A percentile compares a stretch with the other conserved stretches of the same genome.
phyloP scores from a whole-genome alignment of 2,329 filamentous ascomycete genomes.

The Shiraia sp. region DNA sequence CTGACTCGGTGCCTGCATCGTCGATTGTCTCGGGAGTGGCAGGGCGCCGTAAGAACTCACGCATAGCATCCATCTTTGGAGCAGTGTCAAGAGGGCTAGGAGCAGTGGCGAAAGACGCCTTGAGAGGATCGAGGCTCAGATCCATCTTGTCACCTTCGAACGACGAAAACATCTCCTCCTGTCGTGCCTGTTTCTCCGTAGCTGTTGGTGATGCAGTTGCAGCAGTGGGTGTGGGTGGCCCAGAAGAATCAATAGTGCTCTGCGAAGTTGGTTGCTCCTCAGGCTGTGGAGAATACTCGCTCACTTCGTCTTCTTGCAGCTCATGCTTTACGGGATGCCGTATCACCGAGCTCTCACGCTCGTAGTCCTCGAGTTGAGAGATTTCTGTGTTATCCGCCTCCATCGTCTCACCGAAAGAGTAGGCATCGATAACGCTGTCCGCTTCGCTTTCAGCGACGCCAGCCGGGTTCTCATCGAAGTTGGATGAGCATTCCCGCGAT shows the following conservation, averaged over 20 bases:
- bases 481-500: conserved; percentile 72
- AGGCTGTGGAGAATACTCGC: conserved; percentile 57
- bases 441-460: conserved; percentile 60
- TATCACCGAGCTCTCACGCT: conserved; percentile 58
- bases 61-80: conserved; percentile 44
- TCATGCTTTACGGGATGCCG: conserved; percentile 52
- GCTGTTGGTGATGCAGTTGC: conserved; percentile 30
- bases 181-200: conserved; percentile 32
- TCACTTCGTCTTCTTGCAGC: conserved; percentile 50
- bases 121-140: conserved; percentile 59
- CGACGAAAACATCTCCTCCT: conserved; percentile 52
- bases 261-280: conserved; percentile 41
- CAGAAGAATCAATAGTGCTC: conserved; percentile 46
- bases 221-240: conserved; percentile 52
- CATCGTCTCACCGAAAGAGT: conserved; percentile 59
- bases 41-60: conserved; percentile 50
- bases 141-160: conserved; percentile 58
- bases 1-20: conserved; percentile 51
- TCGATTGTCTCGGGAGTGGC: conserved; percentile 53
- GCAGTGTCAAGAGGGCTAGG: conserved; percentile 36
- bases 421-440: conserved; percentile 59
- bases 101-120: conserved; percentile 46
- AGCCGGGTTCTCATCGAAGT: conserved; percentile 63
- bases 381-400: conserved; percentile 61
- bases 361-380: conserved; percentile 48